These are phyloP conservation scores for Zymoseptoria ardabiliae DNA, from an alignment of 2,329 filamentous ascomycete species.

Conservation along the genomic window DNA sequence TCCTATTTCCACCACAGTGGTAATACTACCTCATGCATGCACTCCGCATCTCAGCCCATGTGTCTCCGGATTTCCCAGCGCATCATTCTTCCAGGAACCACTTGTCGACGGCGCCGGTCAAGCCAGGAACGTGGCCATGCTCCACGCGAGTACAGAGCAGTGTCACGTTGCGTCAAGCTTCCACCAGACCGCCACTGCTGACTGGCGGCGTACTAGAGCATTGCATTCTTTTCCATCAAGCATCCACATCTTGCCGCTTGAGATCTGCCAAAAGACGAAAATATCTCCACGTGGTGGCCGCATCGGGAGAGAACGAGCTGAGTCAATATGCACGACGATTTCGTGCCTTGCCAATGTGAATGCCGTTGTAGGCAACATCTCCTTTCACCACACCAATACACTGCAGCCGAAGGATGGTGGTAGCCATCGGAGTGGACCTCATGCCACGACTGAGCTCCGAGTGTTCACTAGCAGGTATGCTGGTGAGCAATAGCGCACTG, in stretches of 20 bases:
- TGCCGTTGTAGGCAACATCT: not conserved
- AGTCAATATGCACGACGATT: not conserved
- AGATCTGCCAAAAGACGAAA: not conserved
- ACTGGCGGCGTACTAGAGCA: not conserved
- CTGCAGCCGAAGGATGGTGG: not conserved
- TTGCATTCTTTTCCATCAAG: not conserved
- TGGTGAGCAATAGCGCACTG: not conserved
- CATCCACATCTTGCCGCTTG: not conserved
- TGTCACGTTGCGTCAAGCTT: not conserved
- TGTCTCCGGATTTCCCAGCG: not conserved
- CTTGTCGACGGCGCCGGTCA: not conserved
- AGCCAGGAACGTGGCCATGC: not conserved
- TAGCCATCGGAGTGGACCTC: not conserved
- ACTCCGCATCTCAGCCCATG: not conserved
- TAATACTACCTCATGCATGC: not conserved
- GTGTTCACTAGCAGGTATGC: not conserved
- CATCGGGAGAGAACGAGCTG: not conserved
- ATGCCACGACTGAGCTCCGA: not conserved
- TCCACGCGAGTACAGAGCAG: not conserved
- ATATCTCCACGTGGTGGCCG: not conserved
- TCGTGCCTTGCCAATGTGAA: not conserved
- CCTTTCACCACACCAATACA: not conserved
- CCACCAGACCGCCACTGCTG: not conserved
- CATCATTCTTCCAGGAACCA: not conserved
- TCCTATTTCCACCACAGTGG: not conserved